Evolutionary conservation across 2,329 filamentous ascomycete genomes (phyloP).

Genomic region (Apiospora phragmitis): DNA sequence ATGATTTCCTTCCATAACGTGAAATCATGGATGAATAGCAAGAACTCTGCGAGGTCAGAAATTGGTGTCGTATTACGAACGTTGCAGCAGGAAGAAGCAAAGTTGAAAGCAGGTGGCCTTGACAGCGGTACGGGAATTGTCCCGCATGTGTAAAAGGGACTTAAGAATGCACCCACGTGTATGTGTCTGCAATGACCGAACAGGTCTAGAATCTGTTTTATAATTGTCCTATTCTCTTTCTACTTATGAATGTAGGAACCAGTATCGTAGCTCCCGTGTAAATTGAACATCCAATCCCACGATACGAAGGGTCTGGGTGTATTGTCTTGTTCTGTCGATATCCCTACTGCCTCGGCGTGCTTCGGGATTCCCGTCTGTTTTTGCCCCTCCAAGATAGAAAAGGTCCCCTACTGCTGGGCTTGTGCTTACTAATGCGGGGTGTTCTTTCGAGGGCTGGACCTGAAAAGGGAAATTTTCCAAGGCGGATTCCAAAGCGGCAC

Average conservation of each 20-base stretch:
- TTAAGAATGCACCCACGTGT: too few relatives aligned
- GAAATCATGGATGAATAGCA: too few relatives aligned
- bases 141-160: too few relatives aligned
- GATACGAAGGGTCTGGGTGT: neutral
- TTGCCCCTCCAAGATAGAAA: neutral
- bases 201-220: too few relatives aligned
- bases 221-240: too few relatives aligned
- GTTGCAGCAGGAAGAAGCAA: neutral
- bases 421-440: constrained; percentile 10
- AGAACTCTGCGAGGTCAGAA: too few relatives aligned
- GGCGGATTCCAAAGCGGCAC: neutral
- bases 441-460: neutral
- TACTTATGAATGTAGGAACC: neutral
- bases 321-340: neutral
- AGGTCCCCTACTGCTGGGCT: neutral
- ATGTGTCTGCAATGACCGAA: too few relatives aligned
- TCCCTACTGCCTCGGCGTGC: neutral
- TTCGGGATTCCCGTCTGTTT: neutral
- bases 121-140: neutral
- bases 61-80: too few relatives aligned
- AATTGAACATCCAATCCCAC: neutral
- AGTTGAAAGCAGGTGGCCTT: neutral
- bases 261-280: too few relatives aligned
- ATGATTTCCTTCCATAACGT: too few relatives aligned
- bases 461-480: neutral